phyloP scores from a whole-genome alignment of 2,329 filamentous ascomycete genomes.

The Cryphonectria japonica region DNA sequence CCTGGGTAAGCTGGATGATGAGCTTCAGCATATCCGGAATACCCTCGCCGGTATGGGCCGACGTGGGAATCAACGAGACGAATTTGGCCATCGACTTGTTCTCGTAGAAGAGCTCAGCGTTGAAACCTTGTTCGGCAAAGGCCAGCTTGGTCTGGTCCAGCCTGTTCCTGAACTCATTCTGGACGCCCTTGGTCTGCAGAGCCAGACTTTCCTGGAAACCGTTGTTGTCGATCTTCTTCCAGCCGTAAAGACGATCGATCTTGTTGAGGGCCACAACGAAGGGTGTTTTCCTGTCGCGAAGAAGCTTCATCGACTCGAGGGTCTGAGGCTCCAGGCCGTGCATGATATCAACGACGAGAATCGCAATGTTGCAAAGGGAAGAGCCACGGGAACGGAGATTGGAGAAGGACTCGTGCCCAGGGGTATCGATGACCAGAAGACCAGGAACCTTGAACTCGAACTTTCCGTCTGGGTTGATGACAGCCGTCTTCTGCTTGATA shows the following conservation, averaged over 20 bases:
- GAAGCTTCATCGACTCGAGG: slow-evolving; percentile 92
- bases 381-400: slow-evolving; percentile 96
- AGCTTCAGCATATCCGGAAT: slow-evolving; percentile 99
- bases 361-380: slow-evolving; percentile 98
- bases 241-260: slow-evolving; percentile 98
- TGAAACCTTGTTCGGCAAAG: slow-evolving; percentile 96
- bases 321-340: slow-evolving; percentile 98
- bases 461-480: slow-evolving; percentile 85
- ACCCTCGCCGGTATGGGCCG: slow-evolving; percentile 97
- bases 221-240: slow-evolving; percentile 99
- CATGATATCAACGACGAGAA: slow-evolving; percentile 99
- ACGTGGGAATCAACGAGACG: slow-evolving; percentile 96
- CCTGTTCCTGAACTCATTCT: slow-evolving; percentile 91
- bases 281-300: slow-evolving; percentile 91
- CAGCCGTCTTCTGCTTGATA: slow-evolving; percentile 86
- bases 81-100: slow-evolving; percentile 96
- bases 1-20: slow-evolving; percentile 87
- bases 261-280: slow-evolving; percentile 99
- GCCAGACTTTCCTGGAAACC: slow-evolving; percentile 92
- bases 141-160: slow-evolving; percentile 90
- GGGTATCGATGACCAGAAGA: slow-evolving; percentile 95
- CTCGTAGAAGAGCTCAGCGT: slow-evolving; percentile 94
- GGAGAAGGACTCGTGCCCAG: slow-evolving; percentile 99
- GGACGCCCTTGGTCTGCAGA: slow-evolving; percentile 88
- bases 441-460: slow-evolving; percentile 99